These are phyloP conservation scores for Backusella macrospora DNA, from an alignment of 192 early-diverging fungal genomes.

Conservation along the genomic window DNA sequence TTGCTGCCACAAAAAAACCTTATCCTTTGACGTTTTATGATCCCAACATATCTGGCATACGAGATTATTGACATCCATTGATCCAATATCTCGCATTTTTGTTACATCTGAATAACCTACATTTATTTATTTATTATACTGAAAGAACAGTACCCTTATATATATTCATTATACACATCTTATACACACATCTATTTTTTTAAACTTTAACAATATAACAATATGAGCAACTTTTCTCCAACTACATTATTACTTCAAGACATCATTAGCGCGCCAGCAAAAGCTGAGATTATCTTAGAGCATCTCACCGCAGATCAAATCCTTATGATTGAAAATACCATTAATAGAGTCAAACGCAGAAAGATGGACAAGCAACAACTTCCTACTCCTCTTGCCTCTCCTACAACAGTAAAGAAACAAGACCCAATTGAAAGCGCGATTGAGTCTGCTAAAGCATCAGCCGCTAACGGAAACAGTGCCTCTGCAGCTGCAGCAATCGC, in stretches of 20 bases:
- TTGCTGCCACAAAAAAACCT: slow-evolving; percentile 14
- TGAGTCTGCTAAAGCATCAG: neutral
- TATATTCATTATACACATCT: neutral
- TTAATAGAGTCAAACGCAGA: slow-evolving; percentile 29
- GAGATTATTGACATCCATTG: slow-evolving; percentile 25
- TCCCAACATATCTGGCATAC: slow-evolving; percentile 17
- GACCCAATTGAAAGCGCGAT: slow-evolving; percentile 14
- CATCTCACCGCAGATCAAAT: slow-evolving; percentile 29
- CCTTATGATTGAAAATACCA: slow-evolving; percentile 25
- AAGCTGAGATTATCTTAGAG: slow-evolving; percentile 28
- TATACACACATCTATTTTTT: slow-evolving; percentile 5
- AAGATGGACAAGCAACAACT: slow-evolving; percentile 21
- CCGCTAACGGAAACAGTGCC: slow-evolving; percentile 1
- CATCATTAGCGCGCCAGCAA: slow-evolving; percentile 32
- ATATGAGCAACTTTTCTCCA: slow-evolving; percentile 15
- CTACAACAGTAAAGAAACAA: slow-evolving; percentile 1
- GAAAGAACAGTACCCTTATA: neutral
- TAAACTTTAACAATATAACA: slow-evolving; percentile 11
- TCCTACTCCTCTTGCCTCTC: slow-evolving; percentile 12
- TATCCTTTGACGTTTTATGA: slow-evolving; percentile 24
- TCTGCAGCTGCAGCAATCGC: slow-evolving; percentile 24
- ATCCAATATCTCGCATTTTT: slow-evolving; percentile 16
- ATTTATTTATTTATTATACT: slow-evolving; percentile 5
- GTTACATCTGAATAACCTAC: neutral
- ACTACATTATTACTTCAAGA: slow-evolving; percentile 31